Evolutionary conservation across 192 early-diverging fungal species (phyloP), one percentile per base, ranked within the genome.

Genomic region (Kappamyces sp.): DNA sequence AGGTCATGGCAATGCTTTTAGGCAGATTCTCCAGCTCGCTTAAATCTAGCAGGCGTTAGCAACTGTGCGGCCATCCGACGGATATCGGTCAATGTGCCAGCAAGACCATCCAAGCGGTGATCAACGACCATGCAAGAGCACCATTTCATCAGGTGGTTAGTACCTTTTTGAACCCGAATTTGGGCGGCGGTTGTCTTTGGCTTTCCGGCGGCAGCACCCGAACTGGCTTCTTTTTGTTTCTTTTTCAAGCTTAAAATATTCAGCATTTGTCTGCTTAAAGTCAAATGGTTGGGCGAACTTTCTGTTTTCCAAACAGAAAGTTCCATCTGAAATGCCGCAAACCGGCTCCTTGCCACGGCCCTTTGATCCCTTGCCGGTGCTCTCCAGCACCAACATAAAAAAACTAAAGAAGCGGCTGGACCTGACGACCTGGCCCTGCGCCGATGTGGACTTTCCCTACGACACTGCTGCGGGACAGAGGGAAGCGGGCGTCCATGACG

Each of bases 81-180:
- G 6, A 39, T 35, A 33, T 7, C 34, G 31, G 11, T 2, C n/a
- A 11, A 4, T 35, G 12, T 35, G 7, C 8, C 32, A 52, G 3
- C 50, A 52, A n/a, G 31, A 35, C 14, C 34, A 14, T 49, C 7
- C 14, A 9, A 49, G 48, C 31, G 11, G 22, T 12, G 31, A 65
- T n/a, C 4, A 61, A 69, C 36, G 2, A 33, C 33, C 31, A 41
- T 8, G 11, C 37, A 35, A 63, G 31, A 12, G 30, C 35, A 71
- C 45, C 39, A 54, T 9, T 32, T 41, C 47, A 71, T 35, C 63
- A 31, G 35, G 34, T 30, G 15, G 11, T 47, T 14, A 47, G 38
- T 65, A 88, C 88, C 90, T 84, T 98, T 98, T 71, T 98, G 95
- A 32, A 94, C 73, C 50, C 93, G 84, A 59, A 96, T 87, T 63